Evolutionary conservation across 1,284 basidiomycete genomes (phyloP).

Genomic region (Kalmanozyma brasiliensis): DNA sequence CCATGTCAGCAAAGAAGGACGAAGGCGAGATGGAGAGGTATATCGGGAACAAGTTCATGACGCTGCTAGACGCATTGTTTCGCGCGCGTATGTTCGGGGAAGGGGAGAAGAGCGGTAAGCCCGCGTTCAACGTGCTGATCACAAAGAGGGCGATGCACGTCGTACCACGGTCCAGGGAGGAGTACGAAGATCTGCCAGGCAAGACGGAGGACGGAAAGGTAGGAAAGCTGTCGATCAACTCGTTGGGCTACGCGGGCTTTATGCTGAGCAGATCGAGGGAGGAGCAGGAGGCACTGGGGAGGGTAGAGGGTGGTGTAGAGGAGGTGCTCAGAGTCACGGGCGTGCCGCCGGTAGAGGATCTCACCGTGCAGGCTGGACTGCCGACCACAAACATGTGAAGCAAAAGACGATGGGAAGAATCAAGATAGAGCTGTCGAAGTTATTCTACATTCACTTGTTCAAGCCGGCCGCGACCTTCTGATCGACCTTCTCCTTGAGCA

Average conservation of each 20-base stretch:
- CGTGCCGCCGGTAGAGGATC: slow-evolving; percentile 40
- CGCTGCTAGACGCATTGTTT: slow-evolving; percentile 60
- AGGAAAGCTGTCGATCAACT: slow-evolving; percentile 56
- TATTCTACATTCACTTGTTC: slow-evolving; percentile 39
- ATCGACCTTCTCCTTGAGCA: slow-evolving; percentile 75
- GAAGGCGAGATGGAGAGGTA: slow-evolving; percentile 36
- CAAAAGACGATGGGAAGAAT: no score
- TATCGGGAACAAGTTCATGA: slow-evolving; percentile 56
- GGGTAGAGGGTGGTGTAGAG: slow-evolving; percentile 34
- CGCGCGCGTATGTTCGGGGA: slow-evolving; percentile 38
- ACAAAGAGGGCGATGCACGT: slow-evolving; percentile 63
- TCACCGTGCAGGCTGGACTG: slow-evolving; percentile 37
- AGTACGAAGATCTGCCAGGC: slow-evolving; percentile 26
- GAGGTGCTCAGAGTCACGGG: slow-evolving; percentile 41
- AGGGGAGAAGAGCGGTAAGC: background rate
- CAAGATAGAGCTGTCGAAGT: no score
- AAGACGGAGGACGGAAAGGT: slow-evolving; percentile 22
- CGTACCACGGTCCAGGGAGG: slow-evolving; percentile 57
- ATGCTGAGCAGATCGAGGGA: slow-evolving; percentile 51
- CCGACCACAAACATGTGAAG: slow-evolving; percentile 37
- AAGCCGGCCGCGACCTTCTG: slow-evolving; percentile 37
- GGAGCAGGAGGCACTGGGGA: slow-evolving; percentile 48
- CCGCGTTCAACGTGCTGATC: slow-evolving; percentile 61
- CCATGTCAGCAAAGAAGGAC: slow-evolving; percentile 12
- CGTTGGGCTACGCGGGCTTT: slow-evolving; percentile 61